Base-by-base conservation (phyloP, 768 basidiomycete genomes). In the Leccinum aurantiacum region DNA sequence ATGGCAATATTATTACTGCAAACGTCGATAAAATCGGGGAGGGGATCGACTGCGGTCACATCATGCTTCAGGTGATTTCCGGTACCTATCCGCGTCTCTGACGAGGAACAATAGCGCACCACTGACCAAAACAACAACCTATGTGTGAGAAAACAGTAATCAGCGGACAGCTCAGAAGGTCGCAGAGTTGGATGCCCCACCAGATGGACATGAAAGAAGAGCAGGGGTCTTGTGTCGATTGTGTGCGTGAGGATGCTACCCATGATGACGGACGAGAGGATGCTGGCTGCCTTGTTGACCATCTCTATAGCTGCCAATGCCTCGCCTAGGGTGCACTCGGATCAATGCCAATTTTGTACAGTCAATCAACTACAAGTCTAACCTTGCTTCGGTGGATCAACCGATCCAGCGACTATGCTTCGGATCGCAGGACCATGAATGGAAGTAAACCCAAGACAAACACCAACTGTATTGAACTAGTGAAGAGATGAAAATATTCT, bases 211-310 rank as follows among this genome's bases (percentile, higher is more conserved):
- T 71, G 60, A 58, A 71, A 71, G 29, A 68, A 9, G 52, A 71
- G 44, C 24, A 71, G 10, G 31, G 71, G 71, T 7, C 15, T 14
- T 0, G 57, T 63, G n/a, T 41, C 49, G 25, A 71, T 69, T 9
- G 72, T 67, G 37, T 61, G 57, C 11, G 68, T 66, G 25, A 74
- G 49, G 35, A 74, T 64, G 44, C 70, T 52, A 7, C 72, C 72
- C 70, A 75, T 71, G 48, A 75, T 56, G 54, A 75, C 29, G 3
- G 72, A 70, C 4, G 74, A 73, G 24, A 74, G 59, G 3, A 65
- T 15, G 4, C 8, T 15, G 29, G 67, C 74, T 3, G 65, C 58
- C 13, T 61, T 62, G 6, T 59, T 22, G 2, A 75, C 65, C 61
- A 75, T 74, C 22, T 67, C 67, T 35, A 74, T 53, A 1, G 68